Base-by-base conservation (phyloP, 2,329 filamentous ascomycete genomes). In the Penicillium sp. region DNA sequence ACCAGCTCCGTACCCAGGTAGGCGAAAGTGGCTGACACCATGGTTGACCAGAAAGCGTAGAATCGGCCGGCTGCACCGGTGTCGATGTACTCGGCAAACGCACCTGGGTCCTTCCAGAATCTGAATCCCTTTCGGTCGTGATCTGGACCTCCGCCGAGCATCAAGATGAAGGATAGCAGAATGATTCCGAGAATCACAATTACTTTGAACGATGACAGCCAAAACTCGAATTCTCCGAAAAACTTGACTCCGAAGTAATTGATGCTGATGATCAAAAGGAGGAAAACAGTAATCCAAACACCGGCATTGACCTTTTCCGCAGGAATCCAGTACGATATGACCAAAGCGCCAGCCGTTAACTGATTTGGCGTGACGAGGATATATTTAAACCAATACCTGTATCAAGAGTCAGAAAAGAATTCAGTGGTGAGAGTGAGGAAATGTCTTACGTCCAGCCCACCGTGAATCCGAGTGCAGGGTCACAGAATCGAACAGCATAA, bases 341-440 rank as follows among this genome's bases (percentile, higher is more conserved):
- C 87, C 33, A 95, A 73, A 5, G 88, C 83, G n/a, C 81, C 83
- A 25, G 90, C 90, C 0, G 89, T 94, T 35, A 95, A 76, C 68
- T 95, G 89, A 65, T 94, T 94, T 1, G 90, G 89, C 1, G 88
- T 91, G 44, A 89, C 81, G 63, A 95, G 92, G 68, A 94, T 89
- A 69, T 94, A 94, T 68, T 83, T 92, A 73, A 85, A 81, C 81
- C 83, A 89, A 60, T 72, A 75, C 28, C 71, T 74, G 54, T 10
- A 33, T 35, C 36, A 16, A 1, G 1, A 27, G 61, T 53, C 42
- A 42, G 48, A 18, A 33, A 2, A 7, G 16, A 10, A 0, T 27
- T 41, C 10, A n/a, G 22, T 11, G 3, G 2, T 1, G 7, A 35
- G 44, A 44, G 11, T 30, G 40, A 8, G 43, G 45, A 33, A 28